Evolutionary conservation across 2,329 filamentous ascomycete genomes (phyloP).

Genomic region (Aspergillus niger): DNA sequence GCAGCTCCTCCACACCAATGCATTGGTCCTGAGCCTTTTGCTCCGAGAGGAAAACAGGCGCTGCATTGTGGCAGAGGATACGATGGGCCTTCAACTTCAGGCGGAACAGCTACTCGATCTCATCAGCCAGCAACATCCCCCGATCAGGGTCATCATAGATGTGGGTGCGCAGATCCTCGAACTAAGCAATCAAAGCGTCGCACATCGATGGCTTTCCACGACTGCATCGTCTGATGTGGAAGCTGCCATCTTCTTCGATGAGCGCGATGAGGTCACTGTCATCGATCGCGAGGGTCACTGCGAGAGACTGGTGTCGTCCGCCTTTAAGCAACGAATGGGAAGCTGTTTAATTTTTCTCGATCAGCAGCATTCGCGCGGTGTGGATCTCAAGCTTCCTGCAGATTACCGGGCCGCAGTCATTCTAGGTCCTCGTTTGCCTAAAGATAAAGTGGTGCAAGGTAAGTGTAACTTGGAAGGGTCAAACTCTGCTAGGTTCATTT

Average conservation of each 20-base stretch:
- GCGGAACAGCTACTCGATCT: conserved; percentile 45
- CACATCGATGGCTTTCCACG: conserved; percentile 53
- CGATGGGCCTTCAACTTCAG: conserved; percentile 29
- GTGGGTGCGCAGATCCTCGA: conserved; percentile 71
- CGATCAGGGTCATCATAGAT: conserved; percentile 64
- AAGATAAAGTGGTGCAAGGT: conserved; percentile 70
- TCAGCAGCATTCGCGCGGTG: conserved; percentile 69
- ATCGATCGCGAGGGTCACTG: conserved; percentile 26
- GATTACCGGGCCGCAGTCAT: conserved; percentile 67
- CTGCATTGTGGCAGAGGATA: conserved; percentile 17
- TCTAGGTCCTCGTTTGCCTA: conserved; percentile 64
- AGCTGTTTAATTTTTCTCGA: conserved; percentile 68
- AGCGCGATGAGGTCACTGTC: conserved; percentile 31
- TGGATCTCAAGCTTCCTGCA: conserved; percentile 62
- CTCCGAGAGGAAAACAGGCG: conserved; percentile 54
- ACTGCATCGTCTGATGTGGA: conserved; percentile 24
- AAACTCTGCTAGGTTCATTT: too few relatives aligned
- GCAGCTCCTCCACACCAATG: conserved; percentile 65
- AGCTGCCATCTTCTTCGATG: conserved; percentile 59
- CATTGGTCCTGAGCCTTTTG: conserved; percentile 62
- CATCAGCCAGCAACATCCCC: conserved; percentile 42
- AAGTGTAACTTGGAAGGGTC: conserved; percentile 20
- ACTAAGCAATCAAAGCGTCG: conserved; percentile 59
- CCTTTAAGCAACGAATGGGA: conserved; percentile 58
- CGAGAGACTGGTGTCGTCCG: conserved; percentile 55